Conservation (phyloP, 2,329 filamentous ascomycete species). For the Claviceps monticola region DNA sequence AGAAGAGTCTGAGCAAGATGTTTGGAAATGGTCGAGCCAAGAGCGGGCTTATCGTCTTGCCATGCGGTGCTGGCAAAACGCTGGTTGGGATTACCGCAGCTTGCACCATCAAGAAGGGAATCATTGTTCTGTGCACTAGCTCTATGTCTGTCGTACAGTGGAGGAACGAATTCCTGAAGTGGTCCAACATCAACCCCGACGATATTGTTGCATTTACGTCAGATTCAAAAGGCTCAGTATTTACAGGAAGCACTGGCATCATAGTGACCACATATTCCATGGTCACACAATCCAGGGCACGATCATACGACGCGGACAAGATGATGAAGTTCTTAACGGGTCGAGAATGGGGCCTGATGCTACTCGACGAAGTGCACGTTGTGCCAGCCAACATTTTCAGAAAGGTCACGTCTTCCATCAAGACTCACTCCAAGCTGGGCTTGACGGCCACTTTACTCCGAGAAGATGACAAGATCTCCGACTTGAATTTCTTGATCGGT, state of each 20-base stretch:
- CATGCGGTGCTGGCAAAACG: constrained; percentile 93
- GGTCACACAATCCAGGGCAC: constrained; percentile 82
- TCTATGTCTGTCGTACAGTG: constrained; percentile 98
- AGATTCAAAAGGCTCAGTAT: constrained; percentile 67
- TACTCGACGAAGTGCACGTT: constrained; percentile 95
- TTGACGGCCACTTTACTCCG: constrained; percentile 85
- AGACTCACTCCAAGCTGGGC: constrained; percentile 88
- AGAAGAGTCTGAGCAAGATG: constrained; percentile 97
- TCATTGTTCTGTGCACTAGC: constrained; percentile 89
- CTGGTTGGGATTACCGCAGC: constrained; percentile 96
- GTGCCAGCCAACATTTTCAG: constrained; percentile 94
- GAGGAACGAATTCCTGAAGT: constrained; percentile 92
- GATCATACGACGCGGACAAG: constrained; percentile 86
- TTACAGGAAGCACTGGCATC: constrained; percentile 81
- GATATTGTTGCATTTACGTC: constrained; percentile 93
- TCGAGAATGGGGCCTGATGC: constrained; percentile 94
- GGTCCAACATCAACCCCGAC: constrained; percentile 88
- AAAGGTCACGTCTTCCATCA: constrained; percentile 83
- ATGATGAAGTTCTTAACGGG: constrained; percentile 90
- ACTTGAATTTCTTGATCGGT: constrained; percentile 93
- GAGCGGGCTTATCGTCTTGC: constrained; percentile 92
- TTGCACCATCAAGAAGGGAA: constrained; percentile 93
- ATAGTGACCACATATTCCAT: constrained; percentile 98
- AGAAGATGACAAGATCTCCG: constrained; percentile 96
- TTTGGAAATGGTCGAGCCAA: constrained; percentile 96